Base-by-base conservation (phyloP, 2,329 filamentous ascomycete genomes). In the Fusarium sp. region DNA sequence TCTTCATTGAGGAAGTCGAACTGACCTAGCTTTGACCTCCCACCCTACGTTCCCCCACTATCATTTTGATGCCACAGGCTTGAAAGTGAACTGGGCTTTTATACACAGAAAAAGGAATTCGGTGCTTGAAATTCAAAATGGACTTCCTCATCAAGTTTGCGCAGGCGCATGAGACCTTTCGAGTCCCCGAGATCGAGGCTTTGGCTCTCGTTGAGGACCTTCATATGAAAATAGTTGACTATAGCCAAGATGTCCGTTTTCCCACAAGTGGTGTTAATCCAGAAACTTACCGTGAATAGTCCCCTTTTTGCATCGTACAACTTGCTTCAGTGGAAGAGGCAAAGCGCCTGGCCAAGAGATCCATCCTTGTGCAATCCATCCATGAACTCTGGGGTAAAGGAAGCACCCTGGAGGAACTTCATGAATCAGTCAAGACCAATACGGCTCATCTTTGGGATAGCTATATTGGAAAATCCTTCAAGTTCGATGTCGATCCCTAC, bases 91-190 rank as follows among this genome's bases (percentile, higher is more conserved):
- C 38, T 58, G 53, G 26, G 18, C 39, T 38, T 46, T 42, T 26
- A 40, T 43, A 31, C 22, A 49, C 31, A 36, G 36, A 57, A 53
- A 46, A 31, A 50, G 31, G 31, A 22, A 43, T 22, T 13, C 34
- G 54, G 38, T 42, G 20, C 33, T 20, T 22, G 26, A 62, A n/a
- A 43, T 49, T 58, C 52, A 64, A 55, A 34, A 90, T 90, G 89
- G 89, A 97, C 66, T 98, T 93, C 76, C 86, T 99, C 63, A 90
- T 99, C 69, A 92, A 95, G 74, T 94, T 98, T 78, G 92, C 91
- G 44, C 96, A 98, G 80, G 85, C 88, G 61, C 95, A 98, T 79
- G 94, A 98, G 82, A 91, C 89, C n/a, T 99, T 99, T 78, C 91
- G 95, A 39, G 85, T 90, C 58, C 89, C 95, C 5, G 96, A 99